phyloP scores from a whole-genome alignment of 805 yeast species.

The Pichia sporocuriosa region DNA sequence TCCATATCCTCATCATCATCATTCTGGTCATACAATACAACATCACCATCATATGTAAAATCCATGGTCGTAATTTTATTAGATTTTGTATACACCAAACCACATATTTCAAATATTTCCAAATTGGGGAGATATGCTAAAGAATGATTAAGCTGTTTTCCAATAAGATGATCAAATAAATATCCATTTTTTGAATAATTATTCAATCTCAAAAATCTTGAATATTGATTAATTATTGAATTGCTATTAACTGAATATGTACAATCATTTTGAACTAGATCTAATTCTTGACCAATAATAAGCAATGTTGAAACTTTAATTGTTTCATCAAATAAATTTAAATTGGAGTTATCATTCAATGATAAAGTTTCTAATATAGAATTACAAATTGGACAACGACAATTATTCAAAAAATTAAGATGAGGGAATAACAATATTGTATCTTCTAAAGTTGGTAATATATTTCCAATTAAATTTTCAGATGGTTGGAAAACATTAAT shows the following conservation, averaged over 20 bases:
- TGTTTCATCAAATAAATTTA: conserved; percentile 18
- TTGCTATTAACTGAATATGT: conserved; percentile 7
- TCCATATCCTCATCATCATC: background rate
- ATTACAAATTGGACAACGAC: conserved; percentile 22
- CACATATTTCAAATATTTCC: conserved; percentile 27
- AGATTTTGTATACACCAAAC: conserved; percentile 21
- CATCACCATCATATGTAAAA: too few species aligned
- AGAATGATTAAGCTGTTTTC: conserved; percentile 21
- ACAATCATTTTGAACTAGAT: conserved; percentile 16
- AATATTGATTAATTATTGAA: conserved; percentile 13
- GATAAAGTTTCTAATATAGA: conserved; percentile 11
- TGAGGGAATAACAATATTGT: conserved; percentile 25
- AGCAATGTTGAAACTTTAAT: conserved; percentile 27
- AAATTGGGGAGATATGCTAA: conserved; percentile 17
- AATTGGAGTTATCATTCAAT: conserved; percentile 3
- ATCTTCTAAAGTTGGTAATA: conserved; percentile 26
- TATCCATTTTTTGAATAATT: conserved; percentile 16
- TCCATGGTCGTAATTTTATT: too few species aligned
- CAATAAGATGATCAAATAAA: conserved; percentile 27
- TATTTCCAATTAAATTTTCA: conserved; percentile 26
- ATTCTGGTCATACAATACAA: background rate
- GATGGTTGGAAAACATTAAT: conserved; percentile 26
- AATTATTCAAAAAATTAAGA: conserved; percentile 22
- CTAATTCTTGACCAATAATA: conserved; percentile 29
- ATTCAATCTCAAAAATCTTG: conserved; percentile 16